Percentiles rank a stretch among this genome's conserved stretches.
Evolutionary conservation across 768 basidiomycete genomes (phyloP).

Genomic region (Hortiboletus campestris): DNA sequence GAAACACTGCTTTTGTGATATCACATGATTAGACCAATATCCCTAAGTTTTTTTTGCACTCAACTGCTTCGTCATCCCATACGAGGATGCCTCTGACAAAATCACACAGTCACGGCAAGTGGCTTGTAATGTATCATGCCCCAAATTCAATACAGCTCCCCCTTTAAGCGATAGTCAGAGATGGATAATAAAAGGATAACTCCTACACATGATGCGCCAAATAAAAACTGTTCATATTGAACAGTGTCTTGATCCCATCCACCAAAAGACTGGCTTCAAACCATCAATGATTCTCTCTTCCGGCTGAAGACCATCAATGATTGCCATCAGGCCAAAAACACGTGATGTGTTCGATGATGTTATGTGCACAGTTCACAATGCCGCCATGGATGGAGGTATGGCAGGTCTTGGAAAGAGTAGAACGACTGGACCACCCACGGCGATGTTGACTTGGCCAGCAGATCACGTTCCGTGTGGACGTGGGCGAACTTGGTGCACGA

Average conservation of each 20-base stretch:
- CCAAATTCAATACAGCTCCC: no score
- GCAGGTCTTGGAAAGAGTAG: slow-evolving; percentile 96
- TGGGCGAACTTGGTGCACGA: slow-evolving; percentile 74
- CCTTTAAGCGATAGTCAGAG: no score
- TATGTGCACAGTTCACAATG: no score
- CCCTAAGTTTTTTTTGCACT: slow-evolving; percentile 53
- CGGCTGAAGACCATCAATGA: slow-evolving; percentile 54
- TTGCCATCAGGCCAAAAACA: slow-evolving; percentile 61
- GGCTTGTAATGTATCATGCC: no score
- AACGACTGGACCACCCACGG: slow-evolving; percentile 97
- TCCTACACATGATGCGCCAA: no score
- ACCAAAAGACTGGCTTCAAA: slow-evolving; percentile 53
- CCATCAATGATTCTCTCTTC: slow-evolving; percentile 59
- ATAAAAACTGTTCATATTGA: slow-evolving; percentile 50
- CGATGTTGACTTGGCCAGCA: slow-evolving; percentile 94
- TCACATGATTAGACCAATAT: slow-evolving; percentile 59
- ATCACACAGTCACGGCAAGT: no score
- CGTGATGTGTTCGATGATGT: no score
- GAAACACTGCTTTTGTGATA: slow-evolving; percentile 6
- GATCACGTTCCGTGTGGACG: slow-evolving; percentile 95
- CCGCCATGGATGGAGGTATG: slow-evolving; percentile 94
- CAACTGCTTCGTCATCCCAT: slow-evolving; percentile 52
- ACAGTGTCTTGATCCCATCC: slow-evolving; percentile 44
- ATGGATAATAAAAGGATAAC: no score
- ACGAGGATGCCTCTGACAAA: slow-evolving; percentile 70